Evolutionary conservation across 495 filamentous ascomycete genomes (phyloP), one percentile per base, ranked within the genome.

Genomic region (Neurospora sp.): DNA sequence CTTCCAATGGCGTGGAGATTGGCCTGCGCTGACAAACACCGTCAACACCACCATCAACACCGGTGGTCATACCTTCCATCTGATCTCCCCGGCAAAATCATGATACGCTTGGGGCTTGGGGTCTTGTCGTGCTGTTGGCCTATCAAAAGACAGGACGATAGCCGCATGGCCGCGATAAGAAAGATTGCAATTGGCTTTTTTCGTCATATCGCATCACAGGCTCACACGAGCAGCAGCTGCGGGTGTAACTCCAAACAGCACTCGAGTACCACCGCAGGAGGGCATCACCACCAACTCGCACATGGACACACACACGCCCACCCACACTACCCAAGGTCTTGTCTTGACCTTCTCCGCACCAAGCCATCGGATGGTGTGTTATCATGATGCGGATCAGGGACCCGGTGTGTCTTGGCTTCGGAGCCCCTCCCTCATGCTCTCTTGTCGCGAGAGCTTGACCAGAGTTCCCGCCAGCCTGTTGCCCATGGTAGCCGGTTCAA

Each of bases 181-280:
- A 59, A 48, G 41, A 68, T 31, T 42, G 44, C 76, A 75, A 79
- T 76, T 75, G 75, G 72, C 74, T 53, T 81, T 71, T 59, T 78
- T 77, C 78, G 79, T 79, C 80, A 82, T 78, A 75, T 76, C 69
- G 70, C 77, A 79, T 77, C 78, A 76, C 76, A 69, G 71, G 70
- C 70, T 70, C 12, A 22, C 20, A 42, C 40, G 59, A 72, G 70
- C 69, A 45, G 59, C 61, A 68, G 69, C 70, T 65, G 53, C 53
- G 27, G 53, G 53, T 18, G 27, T 8, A 65, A 65, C 53, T 65
- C 14, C 31, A 16, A 37, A 65, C 14, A 65, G 7, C 53, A 31
- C 53, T 65, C 53, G 14, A 65, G 53, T 65, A 65, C 53, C 27
- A 65, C 53, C 5, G 53, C 27, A 48, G 44, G 44, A 61, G 53